phyloP scores from a whole-genome alignment of 495 filamentous ascomycete species.

The Massariosphaeria phaeospora region DNA sequence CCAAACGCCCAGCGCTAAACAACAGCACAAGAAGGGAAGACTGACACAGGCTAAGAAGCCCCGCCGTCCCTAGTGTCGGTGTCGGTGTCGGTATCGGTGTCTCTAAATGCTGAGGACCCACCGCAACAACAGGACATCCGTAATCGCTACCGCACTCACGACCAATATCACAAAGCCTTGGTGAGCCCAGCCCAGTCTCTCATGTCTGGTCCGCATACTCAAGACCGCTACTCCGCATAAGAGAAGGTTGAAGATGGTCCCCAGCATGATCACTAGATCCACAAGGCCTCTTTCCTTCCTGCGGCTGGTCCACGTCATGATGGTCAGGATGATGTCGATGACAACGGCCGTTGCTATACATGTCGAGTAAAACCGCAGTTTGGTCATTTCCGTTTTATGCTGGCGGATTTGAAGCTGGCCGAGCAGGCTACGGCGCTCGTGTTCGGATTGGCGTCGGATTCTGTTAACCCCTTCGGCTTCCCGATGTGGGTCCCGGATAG shows the following conservation, averaged over 20 bases:
- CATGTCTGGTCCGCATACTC: conserved; percentile 23
- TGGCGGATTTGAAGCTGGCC: conserved; percentile 12
- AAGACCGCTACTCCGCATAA: conserved; percentile 13
- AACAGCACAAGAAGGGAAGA: no score
- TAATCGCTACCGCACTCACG: conserved; percentile 32
- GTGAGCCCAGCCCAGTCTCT: conserved; percentile 26
- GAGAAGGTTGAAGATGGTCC: conserved; percentile 22
- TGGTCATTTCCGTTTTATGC: conserved; percentile 24
- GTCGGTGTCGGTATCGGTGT: no score
- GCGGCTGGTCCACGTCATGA: conserved; percentile 22
- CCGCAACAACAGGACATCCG: conserved; percentile 15
- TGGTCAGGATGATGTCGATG: conserved; percentile 20
- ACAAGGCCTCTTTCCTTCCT: conserved; percentile 23
- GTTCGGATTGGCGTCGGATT: conserved; percentile 13
- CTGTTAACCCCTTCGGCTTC: neutral
- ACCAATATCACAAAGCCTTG: conserved; percentile 30
- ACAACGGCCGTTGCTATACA: conserved; percentile 22
- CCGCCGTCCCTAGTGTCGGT: no score
- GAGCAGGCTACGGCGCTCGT: conserved; percentile 14
- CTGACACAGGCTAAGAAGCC: no score
- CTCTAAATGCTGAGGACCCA: conserved; percentile 16
- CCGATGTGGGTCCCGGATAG: conserved; percentile 7
- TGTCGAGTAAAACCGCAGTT: conserved; percentile 18
- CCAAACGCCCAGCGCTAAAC: no score
- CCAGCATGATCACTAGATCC: conserved; percentile 20